Evolutionary conservation across 352 stramenopile species (phyloP).

Genomic region (Thraustochytrium striatum): DNA sequence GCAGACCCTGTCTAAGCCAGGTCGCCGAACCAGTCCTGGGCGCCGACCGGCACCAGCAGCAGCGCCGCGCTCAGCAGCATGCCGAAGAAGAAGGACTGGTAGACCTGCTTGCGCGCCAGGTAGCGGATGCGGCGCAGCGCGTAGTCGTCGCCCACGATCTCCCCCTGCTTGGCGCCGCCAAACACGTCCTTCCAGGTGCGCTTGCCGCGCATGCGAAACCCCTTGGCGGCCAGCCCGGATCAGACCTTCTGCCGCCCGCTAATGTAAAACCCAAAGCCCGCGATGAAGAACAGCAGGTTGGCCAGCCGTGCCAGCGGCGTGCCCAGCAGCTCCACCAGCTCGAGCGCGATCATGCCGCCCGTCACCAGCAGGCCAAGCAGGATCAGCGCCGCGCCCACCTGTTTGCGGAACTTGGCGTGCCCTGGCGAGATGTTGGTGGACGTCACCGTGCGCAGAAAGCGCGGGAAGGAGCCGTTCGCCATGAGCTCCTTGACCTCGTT

Average conservation of each 20-base stretch:
- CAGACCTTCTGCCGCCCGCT: background rate
- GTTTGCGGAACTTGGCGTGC: background rate
- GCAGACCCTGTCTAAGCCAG: background rate
- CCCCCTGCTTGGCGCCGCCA: background rate
- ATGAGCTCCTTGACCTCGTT: constrained; percentile 6
- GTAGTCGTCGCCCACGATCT: background rate
- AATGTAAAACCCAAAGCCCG: background rate
- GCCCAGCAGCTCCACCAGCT: background rate
- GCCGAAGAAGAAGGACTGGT: background rate
- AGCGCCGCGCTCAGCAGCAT: background rate
- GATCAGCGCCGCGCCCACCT: background rate
- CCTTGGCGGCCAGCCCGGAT: constrained; percentile 6
- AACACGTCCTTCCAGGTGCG: constrained; percentile 5
- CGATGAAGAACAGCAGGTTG: constrained; percentile 1
- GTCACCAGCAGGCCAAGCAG: background rate
- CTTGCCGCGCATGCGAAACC: constrained; percentile 1
- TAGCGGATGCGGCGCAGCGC: background rate
- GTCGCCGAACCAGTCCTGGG: constrained; percentile 13
- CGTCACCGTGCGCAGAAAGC: background rate
- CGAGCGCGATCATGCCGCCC: background rate
- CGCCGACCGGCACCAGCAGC: background rate
- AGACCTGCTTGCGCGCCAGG: background rate
- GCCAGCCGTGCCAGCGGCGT: background rate
- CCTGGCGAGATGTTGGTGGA: background rate
- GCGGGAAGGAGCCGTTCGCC: background rate